phyloP scores from a whole-genome alignment of 768 basidiomycete genomes.

The Podaxis sp. region DNA sequence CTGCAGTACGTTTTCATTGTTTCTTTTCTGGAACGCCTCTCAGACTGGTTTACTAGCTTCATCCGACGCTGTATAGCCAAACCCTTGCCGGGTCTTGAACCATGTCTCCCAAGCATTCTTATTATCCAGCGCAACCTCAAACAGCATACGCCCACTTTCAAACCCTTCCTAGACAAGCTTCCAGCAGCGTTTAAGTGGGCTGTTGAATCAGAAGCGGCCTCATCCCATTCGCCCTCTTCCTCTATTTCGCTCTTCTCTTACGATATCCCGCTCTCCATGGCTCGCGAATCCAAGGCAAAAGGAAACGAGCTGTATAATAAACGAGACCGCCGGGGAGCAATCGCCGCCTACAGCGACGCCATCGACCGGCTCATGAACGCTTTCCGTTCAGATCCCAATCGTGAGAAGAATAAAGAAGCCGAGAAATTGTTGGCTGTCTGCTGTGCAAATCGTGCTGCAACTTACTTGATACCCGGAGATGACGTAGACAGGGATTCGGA shows the following conservation, averaged over 20 bases:
- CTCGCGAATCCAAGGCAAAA: neutral
- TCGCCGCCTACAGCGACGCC: constrained; percentile 6
- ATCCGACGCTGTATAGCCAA: constrained; percentile 13
- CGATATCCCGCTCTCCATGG: neutral
- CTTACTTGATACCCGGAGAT: neutral
- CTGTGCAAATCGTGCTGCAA: constrained; percentile 5
- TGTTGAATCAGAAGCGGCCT: constrained; percentile 4
- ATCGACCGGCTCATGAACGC: constrained; percentile 12
- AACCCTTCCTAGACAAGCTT: constrained; percentile 17
- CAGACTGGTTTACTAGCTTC: constrained; percentile 10
- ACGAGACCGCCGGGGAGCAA: constrained; percentile 3
- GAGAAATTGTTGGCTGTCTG: constrained; percentile 10
- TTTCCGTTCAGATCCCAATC: constrained; percentile 5
- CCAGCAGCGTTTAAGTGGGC: constrained; percentile 12
- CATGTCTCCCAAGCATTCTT: constrained; percentile 11
- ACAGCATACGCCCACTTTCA: constrained; percentile 10
- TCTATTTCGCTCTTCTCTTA: neutral
- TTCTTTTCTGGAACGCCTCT: neutral
- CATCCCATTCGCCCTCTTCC: neutral
- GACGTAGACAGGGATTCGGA: neutral
- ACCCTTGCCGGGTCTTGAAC: constrained; percentile 11
- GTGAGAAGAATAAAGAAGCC: constrained; percentile 4
- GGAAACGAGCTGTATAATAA: constrained; percentile 6
- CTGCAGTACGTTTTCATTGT: constrained; percentile 7
- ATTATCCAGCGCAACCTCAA: constrained; percentile 13